Conservation (phyloP, 139 green algal species). For the Coccomyxa sp. region DNA sequence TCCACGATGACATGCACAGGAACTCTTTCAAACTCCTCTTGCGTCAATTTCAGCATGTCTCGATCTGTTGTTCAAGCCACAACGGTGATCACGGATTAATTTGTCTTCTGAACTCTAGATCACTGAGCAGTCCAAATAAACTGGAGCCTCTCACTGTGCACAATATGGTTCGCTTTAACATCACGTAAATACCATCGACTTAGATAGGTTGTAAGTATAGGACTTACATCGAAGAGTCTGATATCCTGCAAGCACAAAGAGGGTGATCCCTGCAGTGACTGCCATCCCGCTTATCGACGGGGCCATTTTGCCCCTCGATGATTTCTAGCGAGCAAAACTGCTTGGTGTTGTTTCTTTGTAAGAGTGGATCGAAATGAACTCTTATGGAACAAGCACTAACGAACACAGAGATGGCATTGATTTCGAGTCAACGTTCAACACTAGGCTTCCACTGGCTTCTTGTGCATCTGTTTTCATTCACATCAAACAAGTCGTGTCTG, state of each 20-base stretch:
- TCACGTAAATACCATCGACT: background rate
- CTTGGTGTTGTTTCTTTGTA: no score
- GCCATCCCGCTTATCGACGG: background rate
- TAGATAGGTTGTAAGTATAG: background rate
- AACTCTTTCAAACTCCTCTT: conserved; percentile 27
- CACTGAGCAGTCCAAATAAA: background rate
- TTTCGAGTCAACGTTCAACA: no score
- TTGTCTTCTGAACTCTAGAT: background rate
- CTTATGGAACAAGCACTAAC: no score
- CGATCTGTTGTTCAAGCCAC: conserved; percentile 17
- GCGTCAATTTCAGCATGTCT: conserved; percentile 34
- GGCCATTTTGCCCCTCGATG: no score
- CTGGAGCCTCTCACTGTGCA: no score
- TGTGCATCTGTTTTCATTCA: no score
- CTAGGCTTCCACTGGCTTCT: no score
- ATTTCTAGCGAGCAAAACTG: no score
- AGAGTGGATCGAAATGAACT: no score
- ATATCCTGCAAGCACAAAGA: background rate
- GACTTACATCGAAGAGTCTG: background rate
- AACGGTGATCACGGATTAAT: background rate
- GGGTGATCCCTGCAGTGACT: background rate
- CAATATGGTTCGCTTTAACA: no score
- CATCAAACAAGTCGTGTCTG: no score
- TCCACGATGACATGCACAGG: conserved; percentile 22
- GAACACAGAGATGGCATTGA: no score